These are phyloP conservation scores for Leishmania turanica DNA, from an alignment of 208 protist genomes.

Conservation along the genomic window DNA sequence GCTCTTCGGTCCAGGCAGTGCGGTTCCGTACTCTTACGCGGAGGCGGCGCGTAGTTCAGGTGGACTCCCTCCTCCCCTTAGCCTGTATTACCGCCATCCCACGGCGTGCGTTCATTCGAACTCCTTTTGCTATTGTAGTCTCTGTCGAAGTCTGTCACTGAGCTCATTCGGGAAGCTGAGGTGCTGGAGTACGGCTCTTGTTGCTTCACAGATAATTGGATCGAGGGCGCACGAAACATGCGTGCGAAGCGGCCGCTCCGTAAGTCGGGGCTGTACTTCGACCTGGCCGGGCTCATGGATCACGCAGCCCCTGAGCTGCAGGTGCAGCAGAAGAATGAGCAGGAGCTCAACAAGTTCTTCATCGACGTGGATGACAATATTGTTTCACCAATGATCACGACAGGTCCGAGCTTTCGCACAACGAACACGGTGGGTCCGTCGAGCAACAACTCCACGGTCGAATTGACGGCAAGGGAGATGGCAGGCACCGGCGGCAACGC, in stretches of 20 bases:
- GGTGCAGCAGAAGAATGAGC: constrained; percentile 63
- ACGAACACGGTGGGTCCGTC: constrained; percentile 19
- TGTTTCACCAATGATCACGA: constrained; percentile 79
- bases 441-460: constrained; percentile 14
- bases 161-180: too few relatives aligned
- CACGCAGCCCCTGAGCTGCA: constrained; percentile 52
- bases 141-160: not conserved
- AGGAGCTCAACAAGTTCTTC: constrained; percentile 74
- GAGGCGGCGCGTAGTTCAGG: not conserved
- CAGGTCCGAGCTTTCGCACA: constrained; percentile 23
- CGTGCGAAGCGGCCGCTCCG: constrained; percentile 40
- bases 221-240: constrained; percentile 23
- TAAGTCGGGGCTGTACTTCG: constrained; percentile 40
- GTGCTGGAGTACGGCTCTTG: not conserved
- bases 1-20: not conserved
- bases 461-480: constrained; percentile 6
- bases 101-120: not conserved
- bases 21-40: too few relatives aligned
- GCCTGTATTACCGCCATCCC: not conserved
- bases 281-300: constrained; percentile 60
- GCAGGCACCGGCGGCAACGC: not conserved
- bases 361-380: constrained; percentile 79
- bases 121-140: not conserved
- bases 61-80: not conserved
- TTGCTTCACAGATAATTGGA: not conserved